These are phyloP conservation scores for Geoglossum glabrum DNA, from an alignment of 495 filamentous ascomycete species.

Conservation along the genomic window DNA sequence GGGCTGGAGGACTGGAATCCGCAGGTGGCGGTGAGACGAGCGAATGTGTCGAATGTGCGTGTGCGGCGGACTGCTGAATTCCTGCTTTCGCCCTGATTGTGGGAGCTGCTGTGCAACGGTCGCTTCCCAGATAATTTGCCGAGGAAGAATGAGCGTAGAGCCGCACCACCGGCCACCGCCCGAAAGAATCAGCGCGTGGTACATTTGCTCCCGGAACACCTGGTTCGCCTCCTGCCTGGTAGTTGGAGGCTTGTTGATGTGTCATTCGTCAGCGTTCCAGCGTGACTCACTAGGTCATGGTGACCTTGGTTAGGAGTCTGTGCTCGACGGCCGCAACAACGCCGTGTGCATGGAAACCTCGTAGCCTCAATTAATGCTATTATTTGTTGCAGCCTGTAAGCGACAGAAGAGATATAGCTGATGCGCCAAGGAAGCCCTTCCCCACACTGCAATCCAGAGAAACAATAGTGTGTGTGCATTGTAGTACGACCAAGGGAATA, in stretches of 20 bases:
- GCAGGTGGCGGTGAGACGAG: background rate
- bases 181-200: no score
- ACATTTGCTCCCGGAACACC: no score
- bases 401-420: background rate
- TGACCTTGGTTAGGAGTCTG: no score
- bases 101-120: background rate
- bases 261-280: no score
- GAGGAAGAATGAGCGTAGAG: no score
- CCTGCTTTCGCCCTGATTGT: background rate
- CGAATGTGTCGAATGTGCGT: background rate
- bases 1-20: no score
- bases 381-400: background rate
- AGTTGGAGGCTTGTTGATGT: no score
- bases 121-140: no score
- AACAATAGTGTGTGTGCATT: background rate
- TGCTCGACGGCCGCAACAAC: no score
- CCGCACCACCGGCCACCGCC: no score
- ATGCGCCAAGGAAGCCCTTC: background rate
- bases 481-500: background rate
- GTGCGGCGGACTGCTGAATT: background rate
- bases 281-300: no score
- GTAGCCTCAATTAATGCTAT: background rate
- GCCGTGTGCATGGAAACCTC: background rate
- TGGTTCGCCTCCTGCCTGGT: no score
- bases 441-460: background rate